Percentiles rank a stretch among this genome's conserved stretches.
Conservation (phyloP, 2,329 filamentous ascomycete genomes). For the Bipolaris bicolor region DNA sequence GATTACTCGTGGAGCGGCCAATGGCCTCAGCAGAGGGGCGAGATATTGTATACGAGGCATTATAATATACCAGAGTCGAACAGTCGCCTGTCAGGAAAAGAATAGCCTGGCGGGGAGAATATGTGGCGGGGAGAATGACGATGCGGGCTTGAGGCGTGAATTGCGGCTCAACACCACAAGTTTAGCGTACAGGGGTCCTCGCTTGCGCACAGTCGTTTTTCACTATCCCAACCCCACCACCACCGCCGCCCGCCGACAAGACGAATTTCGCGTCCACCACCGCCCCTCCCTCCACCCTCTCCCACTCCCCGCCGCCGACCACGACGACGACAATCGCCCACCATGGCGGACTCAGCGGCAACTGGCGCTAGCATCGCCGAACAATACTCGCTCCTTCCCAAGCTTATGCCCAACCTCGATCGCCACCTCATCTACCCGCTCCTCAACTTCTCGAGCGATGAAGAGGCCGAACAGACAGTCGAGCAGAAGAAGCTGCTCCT, state of each 20-base stretch:
- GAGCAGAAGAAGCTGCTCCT: slow-evolving; percentile 88
- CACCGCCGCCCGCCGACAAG: slow-evolving; percentile 16
- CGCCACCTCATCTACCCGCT: slow-evolving; percentile 96
- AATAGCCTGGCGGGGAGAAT: neutral
- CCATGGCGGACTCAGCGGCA: slow-evolving; percentile 48
- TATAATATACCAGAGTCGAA: neutral
- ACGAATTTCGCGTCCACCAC: slow-evolving; percentile 24
- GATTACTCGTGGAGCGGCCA: slow-evolving; percentile 46
- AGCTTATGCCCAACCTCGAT: slow-evolving; percentile 90
- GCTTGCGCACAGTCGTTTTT: slow-evolving; percentile 48
- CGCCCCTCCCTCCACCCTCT: slow-evolving; percentile 14
- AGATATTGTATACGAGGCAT: slow-evolving; percentile 48
- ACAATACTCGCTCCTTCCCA: slow-evolving; percentile 82
- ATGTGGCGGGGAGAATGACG: neutral
- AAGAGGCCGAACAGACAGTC: slow-evolving; percentile 75
- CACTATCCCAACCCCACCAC: slow-evolving; percentile 14
- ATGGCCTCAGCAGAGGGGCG: slow-evolving; percentile 50
- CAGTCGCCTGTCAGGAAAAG: neutral
- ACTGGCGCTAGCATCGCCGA: slow-evolving; percentile 69
- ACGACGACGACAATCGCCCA: slow-evolving; percentile 29
- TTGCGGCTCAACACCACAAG: slow-evolving; percentile 41
- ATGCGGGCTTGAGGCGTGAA: slow-evolving; percentile 18
- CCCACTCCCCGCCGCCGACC: slow-evolving; percentile 12
- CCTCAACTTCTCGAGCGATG: slow-evolving; percentile 85
- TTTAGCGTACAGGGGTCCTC: slow-evolving; percentile 45